Evolutionary conservation across 306 rosid species (phyloP).

Genomic region (Malus domestica): ASM211411v1 NC_041798.1:41006001-41006500

Average conservation of each 20-base stretch:
- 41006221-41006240: constrained; percentile 13
- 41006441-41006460: too few species aligned
- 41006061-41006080: constrained; percentile 37
- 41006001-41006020: constrained; percentile 73
- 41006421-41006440: neutral
- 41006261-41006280: constrained; percentile 12
- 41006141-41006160: constrained; percentile 47
- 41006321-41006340: neutral
- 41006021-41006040: constrained; percentile 46
- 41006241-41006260: constrained; percentile 24
- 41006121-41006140: constrained; percentile 50
- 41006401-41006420: neutral
- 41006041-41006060: constrained; percentile 50
- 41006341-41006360: too few species aligned
- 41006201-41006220: constrained; percentile 42
- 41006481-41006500: constrained; percentile 2
- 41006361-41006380: too few species aligned
- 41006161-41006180: constrained; percentile 34
- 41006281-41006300: constrained; percentile 6
- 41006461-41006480: neutral
- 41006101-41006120: constrained; percentile 60
- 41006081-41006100: constrained; percentile 85
- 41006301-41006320: constrained; percentile 9
- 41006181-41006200: constrained; percentile 38
- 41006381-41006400: too few species aligned